Evolutionary conservation across 164 flowering plant genomes (phyloP).

Genomic region (Magnolia sinica): DNA sequence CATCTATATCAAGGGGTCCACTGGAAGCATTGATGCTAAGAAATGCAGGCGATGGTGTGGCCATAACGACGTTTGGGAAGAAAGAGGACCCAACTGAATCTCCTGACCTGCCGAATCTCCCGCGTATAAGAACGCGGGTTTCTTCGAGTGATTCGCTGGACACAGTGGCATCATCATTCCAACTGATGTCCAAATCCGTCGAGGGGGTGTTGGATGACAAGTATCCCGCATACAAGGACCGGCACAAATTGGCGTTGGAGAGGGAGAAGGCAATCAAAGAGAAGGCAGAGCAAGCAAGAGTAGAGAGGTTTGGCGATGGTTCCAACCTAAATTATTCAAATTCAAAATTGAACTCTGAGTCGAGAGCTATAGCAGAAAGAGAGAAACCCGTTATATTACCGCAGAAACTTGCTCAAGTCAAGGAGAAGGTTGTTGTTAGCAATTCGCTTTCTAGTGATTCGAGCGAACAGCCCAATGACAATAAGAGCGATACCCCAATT

Average conservation of each 20-base stretch:
- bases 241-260: constrained; percentile 87
- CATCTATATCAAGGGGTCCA: constrained; percentile 64
- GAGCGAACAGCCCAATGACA: constrained; percentile 43
- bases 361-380: constrained; percentile 29
- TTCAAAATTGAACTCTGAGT: constrained; percentile 22
- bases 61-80: constrained; percentile 81
- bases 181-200: constrained; percentile 87
- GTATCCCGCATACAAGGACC: constrained; percentile 88
- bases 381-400: constrained; percentile 48
- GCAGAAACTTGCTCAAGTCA: constrained; percentile 67
- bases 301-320: constrained; percentile 57
- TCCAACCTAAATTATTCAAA: constrained; percentile 24
- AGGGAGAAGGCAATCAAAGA: constrained; percentile 85
- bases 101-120: constrained; percentile 58
- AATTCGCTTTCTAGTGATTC: constrained; percentile 29
- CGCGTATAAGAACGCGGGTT: constrained; percentile 38
- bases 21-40: constrained; percentile 83
- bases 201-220: constrained; percentile 80
- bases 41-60: constrained; percentile 78
- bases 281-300: constrained; percentile 84
- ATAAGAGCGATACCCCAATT: constrained; percentile 35
- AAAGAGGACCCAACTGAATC: constrained; percentile 47
- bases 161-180: constrained; percentile 72
- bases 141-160: constrained; percentile 61
- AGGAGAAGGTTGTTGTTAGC: constrained; percentile 48